These are phyloP conservation scores for Leccinum rimulosum DNA, from an alignment of 768 basidiomycete species.

Conservation along the genomic window DNA sequence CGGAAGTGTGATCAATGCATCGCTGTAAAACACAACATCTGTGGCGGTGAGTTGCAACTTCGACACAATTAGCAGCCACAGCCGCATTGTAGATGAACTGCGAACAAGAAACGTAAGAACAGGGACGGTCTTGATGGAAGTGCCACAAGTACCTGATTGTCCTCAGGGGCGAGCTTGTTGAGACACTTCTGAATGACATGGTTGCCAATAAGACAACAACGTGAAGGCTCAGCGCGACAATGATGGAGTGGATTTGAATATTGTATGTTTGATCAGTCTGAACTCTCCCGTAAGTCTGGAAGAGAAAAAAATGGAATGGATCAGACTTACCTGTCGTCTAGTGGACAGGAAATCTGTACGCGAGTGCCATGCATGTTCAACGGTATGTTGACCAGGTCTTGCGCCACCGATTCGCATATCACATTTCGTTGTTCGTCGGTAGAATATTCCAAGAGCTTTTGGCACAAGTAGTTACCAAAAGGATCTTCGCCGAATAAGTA, in stretches of 20 bases:
- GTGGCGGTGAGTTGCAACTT: constrained; percentile 96
- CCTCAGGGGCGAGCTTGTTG: constrained; percentile 95
- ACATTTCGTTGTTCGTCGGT: constrained; percentile 96
- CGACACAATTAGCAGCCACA: constrained; percentile 97
- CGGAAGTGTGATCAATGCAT: constrained; percentile 97
- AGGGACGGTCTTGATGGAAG: neutral
- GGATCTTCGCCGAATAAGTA: constrained; percentile 58
- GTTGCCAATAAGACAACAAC: constrained; percentile 98
- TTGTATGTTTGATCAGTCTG: constrained; percentile 84
- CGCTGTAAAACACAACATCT: constrained; percentile 98
- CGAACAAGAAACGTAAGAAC: neutral
- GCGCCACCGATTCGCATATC: constrained; percentile 96
- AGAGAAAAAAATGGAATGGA: constrained; percentile 35
- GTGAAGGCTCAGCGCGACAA: constrained; percentile 92
- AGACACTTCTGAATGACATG: constrained; percentile 99
- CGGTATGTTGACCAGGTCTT: constrained; percentile 96
- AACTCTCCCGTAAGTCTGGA: constrained; percentile 51
- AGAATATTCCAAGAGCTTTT: constrained; percentile 94
- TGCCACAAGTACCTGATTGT: constrained; percentile 75
- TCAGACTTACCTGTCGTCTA: constrained; percentile 76
- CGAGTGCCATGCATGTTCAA: constrained; percentile 99
- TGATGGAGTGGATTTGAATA: constrained; percentile 93
- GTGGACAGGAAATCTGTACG: constrained; percentile 97
- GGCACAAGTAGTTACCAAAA: constrained; percentile 98
- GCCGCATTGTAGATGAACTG: constrained; percentile 99